These are phyloP conservation scores for Aspergillus sp. DNA, from an alignment of 2,329 filamentous ascomycete species.

Conservation along the genomic window DNA sequence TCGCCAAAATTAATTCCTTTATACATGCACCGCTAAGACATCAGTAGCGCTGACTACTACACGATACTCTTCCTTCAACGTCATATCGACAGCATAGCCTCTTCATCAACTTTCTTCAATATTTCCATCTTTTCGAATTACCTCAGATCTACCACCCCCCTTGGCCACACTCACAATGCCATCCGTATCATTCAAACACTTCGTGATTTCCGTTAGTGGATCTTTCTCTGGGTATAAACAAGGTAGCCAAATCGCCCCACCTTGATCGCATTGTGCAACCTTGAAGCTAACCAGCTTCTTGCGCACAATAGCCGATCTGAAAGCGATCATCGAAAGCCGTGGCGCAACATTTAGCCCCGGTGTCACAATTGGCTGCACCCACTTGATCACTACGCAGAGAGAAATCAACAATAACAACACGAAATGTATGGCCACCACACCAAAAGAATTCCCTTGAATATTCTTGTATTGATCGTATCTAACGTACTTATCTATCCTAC, in stretches of 20 bases:
- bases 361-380: slow-evolving; percentile 35
- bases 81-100: background rate
- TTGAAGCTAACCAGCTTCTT: slow-evolving; percentile 4
- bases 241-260: slow-evolving; percentile 25
- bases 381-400: slow-evolving; percentile 38
- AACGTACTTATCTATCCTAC: slow-evolving; percentile 26
- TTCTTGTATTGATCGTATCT: too few relatives aligned
- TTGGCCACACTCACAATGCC: background rate
- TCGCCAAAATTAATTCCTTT: background rate
- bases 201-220: slow-evolving; percentile 58
- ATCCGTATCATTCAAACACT: slow-evolving; percentile 24
- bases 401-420: slow-evolving; percentile 36
- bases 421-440: slow-evolving; percentile 29
- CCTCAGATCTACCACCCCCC: background rate
- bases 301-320: slow-evolving; percentile 6
- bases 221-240: slow-evolving; percentile 58
- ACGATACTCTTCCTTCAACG: too few relatives aligned
- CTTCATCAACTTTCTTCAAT: background rate
- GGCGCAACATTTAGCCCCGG: slow-evolving; percentile 35
- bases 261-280: background rate
- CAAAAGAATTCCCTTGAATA: too few relatives aligned
- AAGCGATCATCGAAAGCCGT: slow-evolving; percentile 30
- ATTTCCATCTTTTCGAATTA: background rate
- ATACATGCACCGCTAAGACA: background rate
- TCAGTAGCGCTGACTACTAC: background rate